Evolutionary conservation across 2,329 filamentous ascomycete species (phyloP).

Genomic region (Trichophyton schoenleinii): DNA sequence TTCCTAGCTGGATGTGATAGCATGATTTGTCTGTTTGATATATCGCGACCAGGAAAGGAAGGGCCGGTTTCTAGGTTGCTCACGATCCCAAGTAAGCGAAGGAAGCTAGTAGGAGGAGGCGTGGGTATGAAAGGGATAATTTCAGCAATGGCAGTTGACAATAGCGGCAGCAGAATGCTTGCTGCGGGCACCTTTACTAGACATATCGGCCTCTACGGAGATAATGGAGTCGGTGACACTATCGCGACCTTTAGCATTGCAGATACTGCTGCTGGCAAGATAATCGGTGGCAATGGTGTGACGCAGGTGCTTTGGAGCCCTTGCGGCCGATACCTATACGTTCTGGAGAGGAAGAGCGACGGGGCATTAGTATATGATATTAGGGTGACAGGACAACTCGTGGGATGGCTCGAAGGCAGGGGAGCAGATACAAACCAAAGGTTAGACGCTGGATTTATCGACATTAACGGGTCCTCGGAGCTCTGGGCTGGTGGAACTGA

Average conservation of each 20-base stretch:
- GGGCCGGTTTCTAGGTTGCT: slow-evolving; percentile 35
- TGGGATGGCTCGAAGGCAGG: slow-evolving; percentile 39
- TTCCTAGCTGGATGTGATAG: slow-evolving; percentile 48
- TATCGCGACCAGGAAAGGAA: slow-evolving; percentile 33
- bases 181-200: slow-evolving; percentile 47
- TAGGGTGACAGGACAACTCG: slow-evolving; percentile 38
- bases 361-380: slow-evolving; percentile 48
- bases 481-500: slow-evolving; percentile 50
- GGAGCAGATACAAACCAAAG: slow-evolving; percentile 41
- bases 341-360: slow-evolving; percentile 45
- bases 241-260: slow-evolving; percentile 41
- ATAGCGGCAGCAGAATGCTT: slow-evolving; percentile 34
- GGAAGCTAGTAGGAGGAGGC: slow-evolving; percentile 34
- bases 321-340: slow-evolving; percentile 46
- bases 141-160: slow-evolving; percentile 38
- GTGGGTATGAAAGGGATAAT: slow-evolving; percentile 45
- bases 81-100: slow-evolving; percentile 40
- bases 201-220: slow-evolving; percentile 44
- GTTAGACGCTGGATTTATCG: slow-evolving; percentile 42
- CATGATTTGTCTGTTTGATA: slow-evolving; percentile 44
- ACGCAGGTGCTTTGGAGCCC: slow-evolving; percentile 46
- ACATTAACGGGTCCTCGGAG: slow-evolving; percentile 33
- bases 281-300: slow-evolving; percentile 41
- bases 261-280: slow-evolving; percentile 26
- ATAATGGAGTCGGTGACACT: slow-evolving; percentile 36